Evolutionary conservation across 495 filamentous ascomycete species (phyloP), one percentile per base, ranked within the genome.

Genomic region (Xylaria castorea): DNA sequence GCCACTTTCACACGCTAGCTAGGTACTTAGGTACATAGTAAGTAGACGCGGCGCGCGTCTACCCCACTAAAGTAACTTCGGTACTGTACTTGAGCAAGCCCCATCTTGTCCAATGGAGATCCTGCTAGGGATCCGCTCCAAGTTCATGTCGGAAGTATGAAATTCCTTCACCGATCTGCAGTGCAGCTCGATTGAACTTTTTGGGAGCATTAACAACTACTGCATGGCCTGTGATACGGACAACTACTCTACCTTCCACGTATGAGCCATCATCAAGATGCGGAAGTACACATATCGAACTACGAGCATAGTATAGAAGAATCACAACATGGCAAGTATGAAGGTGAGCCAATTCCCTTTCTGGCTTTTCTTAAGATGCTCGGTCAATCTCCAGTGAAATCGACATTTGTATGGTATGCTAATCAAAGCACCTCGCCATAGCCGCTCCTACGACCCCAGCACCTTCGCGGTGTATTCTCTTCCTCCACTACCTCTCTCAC

Each of bases 141-240:
- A 14, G 27, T 18, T 44, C 16, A 57, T n/a, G 55, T 75, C 77
- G 77, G 77, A 75, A 70, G 57, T 71, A 68, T 69, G 71, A 77
- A 79, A 75, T 79, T 75, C 77, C 77, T 71, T 67, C 38, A 58
- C 75, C 75, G 77, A 77, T n/a, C 42, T 63, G 70, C 27, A 42
- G 20, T 46, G 46, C 38, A 66, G 63, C 51, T 61, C 32, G 64
- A 73, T 74, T 73, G 70, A 75, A 77, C 74, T 77, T 77, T 77
- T 71, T 58, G 66, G 42, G 51, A 36, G 57, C 65, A 20, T 51
- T 42, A 25, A 46, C 36, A 6, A 55, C 46, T 12, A 57, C 40
- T 18, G 40, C 51, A 72, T 66, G 62, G n/a, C 51, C 66, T 8
- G 51, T 34, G 70, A 66, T 72, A 44, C 9, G 0, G 30, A 62